phyloP scores from a whole-genome alignment of 2,329 filamentous ascomycete genomes.

The Fusarium subtropicale region DNA sequence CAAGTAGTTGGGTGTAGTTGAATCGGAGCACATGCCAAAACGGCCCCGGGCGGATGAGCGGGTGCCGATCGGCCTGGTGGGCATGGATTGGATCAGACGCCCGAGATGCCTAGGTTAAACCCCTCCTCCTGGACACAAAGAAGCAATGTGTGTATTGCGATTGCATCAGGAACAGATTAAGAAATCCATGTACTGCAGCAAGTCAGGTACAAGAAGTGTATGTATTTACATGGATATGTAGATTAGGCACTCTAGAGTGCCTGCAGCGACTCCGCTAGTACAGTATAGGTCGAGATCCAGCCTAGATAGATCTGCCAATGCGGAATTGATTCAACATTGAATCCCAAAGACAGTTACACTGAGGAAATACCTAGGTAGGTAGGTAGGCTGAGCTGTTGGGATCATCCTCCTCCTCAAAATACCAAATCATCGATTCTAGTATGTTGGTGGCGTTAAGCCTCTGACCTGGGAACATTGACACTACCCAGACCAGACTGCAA shows the following conservation, averaged over 20 bases:
- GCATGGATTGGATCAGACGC: conserved; percentile 19
- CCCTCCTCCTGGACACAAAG: background rate
- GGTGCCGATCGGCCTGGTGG: conserved; percentile 40
- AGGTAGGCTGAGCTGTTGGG: conserved; percentile 4
- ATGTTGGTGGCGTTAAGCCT: conserved; percentile 16
- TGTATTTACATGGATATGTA: background rate
- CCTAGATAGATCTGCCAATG: background rate
- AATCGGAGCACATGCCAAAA: conserved; percentile 37
- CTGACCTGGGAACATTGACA: background rate
- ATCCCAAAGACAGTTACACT: background rate
- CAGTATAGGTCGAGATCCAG: background rate
- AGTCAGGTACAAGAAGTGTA: background rate
- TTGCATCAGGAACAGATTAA: background rate
- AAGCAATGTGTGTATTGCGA: background rate
- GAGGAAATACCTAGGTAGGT: background rate
- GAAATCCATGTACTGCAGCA: background rate
- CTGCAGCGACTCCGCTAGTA: background rate
- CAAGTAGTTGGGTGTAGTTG: conserved; percentile 3
- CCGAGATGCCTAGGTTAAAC: conserved; percentile 27
- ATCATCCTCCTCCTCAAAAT: background rate
- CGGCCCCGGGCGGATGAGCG: conserved; percentile 39
- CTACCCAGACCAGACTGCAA: background rate
- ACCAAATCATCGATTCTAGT: conserved; percentile 30
- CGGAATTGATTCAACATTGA: background rate
- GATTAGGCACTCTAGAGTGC: background rate